Conservation (phyloP, 2,329 filamentous ascomycete species). For the Colletotrichum spaethianum region DNA sequence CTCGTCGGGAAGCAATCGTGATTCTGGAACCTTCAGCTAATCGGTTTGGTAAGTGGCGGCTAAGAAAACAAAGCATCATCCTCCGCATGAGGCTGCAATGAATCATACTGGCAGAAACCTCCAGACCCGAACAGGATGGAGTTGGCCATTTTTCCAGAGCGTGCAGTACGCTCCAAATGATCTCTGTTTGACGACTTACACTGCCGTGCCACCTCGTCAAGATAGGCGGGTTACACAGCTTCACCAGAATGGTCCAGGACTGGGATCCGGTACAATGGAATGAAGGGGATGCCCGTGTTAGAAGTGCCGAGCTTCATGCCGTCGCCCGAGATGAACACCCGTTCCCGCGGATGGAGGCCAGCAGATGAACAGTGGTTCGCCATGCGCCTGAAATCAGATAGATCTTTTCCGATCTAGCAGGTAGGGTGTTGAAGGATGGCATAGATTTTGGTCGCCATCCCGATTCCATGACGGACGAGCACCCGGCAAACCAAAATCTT, state of each 20-base stretch:
- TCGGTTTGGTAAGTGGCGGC: background rate
- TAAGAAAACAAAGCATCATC: background rate
- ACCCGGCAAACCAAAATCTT: background rate
- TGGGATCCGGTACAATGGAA: slow-evolving; percentile 10
- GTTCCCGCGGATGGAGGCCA: background rate
- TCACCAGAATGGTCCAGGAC: background rate
- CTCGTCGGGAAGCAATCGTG: background rate
- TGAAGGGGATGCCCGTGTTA: background rate
- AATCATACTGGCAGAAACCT: background rate
- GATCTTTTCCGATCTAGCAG: background rate
- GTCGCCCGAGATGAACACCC: slow-evolving; percentile 23
- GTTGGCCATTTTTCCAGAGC: background rate
- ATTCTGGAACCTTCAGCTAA: background rate
- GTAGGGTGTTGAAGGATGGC: background rate
- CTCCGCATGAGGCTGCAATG: background rate
- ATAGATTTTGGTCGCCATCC: background rate
- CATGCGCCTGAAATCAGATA: slow-evolving; percentile 16
- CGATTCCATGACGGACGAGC: background rate
- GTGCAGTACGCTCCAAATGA: background rate
- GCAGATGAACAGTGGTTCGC: background rate
- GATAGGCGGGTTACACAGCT: background rate
- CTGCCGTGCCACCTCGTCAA: slow-evolving; percentile 19
- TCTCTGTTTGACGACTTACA: background rate
- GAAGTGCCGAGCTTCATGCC: slow-evolving; percentile 12
- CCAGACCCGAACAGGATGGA: background rate